These are phyloP conservation scores for Halteria grandinella DNA, from an alignment of 73 alveolate species.

Conservation along the genomic window DNA sequence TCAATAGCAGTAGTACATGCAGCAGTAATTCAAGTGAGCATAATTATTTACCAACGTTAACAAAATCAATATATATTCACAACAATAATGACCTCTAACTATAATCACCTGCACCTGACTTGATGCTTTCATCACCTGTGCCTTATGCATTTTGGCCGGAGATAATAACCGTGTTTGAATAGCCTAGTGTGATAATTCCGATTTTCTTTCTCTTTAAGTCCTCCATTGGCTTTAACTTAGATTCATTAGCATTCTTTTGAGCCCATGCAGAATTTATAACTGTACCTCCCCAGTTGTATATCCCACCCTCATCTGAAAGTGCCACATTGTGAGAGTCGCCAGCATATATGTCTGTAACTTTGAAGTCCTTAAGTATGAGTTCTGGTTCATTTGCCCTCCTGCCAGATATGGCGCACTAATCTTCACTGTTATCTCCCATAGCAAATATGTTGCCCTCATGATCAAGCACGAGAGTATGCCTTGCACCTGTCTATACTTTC, in stretches of 20 bases:
- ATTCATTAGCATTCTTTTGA: conserved; percentile 3
- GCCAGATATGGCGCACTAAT: conserved; percentile 37
- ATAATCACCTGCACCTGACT: neutral
- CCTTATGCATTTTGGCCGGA: neutral
- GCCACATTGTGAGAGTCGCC: conserved; percentile 46
- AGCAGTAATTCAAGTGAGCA: neutral
- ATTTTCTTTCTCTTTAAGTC: conserved; percentile 35
- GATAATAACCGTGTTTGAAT: conserved; percentile 24
- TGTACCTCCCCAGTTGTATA: conserved; percentile 41
- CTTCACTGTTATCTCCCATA: conserved; percentile 57
- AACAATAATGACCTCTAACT: neutral
- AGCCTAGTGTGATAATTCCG: neutral
- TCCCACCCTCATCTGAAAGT: neutral
- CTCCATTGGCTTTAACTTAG: conserved; percentile 36
- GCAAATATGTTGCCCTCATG: conserved; percentile 44
- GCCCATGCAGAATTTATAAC: conserved; percentile 8
- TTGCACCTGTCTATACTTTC: conserved; percentile 30
- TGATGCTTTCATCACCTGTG: neutral
- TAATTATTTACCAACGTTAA: no score
- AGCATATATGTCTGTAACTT: neutral
- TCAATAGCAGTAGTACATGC: neutral
- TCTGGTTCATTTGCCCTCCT: conserved; percentile 32
- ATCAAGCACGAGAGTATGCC: conserved; percentile 38
- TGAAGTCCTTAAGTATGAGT: conserved; percentile 2
- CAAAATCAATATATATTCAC: no score